Base-by-base conservation (phyloP, 495 filamentous ascomycete species). In the Neurospora sp. region DNA sequence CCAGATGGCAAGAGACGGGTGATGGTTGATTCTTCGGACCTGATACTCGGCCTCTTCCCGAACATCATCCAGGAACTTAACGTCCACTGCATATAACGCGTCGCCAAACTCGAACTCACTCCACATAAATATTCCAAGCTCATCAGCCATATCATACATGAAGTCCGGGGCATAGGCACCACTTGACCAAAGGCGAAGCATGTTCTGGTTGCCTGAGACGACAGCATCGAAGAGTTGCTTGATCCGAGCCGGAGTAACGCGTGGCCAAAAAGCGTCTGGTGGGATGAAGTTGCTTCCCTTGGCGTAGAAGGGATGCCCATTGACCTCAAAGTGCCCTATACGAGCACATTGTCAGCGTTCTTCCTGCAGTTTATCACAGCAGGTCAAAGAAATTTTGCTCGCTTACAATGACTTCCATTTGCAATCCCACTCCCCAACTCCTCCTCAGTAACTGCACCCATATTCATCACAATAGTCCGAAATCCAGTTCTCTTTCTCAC, bases 231-330 rank as follows among this genome's bases (percentile, higher is more conserved):
- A 89, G 10, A 91, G 77, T 42, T 85, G 84, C 39, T 83, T 79
- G 77, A 91, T 87, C 42, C 81, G 84, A 1, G 78, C 78, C 44
- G 84, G 80, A 0, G 89, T 91, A 8, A 91, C 88, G 11, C 89
- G 83, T 0, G 89, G 86, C 90, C 89, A 92, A 78, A 92, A 92
- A 0, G 85, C 84, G 76, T 91, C 90, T 7, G 89, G 88, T 0
- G 90, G 90, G 73, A 92, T 90, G 71, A 91, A 86, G 70, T 91
- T 91, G 39, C 86, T 88, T 18, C 89, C 89, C 73, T 92, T 91
- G 1, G 88, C 89, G 75, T 90, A 92, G 75, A 92, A 91, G 31
- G 89, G 87, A 70, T 88, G 86, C 7, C 90, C 90, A 71, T 92
- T 92, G 54, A 91, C 83, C 76, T 91, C 89, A 73, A 92, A 92